These are phyloP conservation scores for Ambrosiella cleistominuta DNA, from an alignment of 2,329 filamentous ascomycete genomes.

Conservation along the genomic window DNA sequence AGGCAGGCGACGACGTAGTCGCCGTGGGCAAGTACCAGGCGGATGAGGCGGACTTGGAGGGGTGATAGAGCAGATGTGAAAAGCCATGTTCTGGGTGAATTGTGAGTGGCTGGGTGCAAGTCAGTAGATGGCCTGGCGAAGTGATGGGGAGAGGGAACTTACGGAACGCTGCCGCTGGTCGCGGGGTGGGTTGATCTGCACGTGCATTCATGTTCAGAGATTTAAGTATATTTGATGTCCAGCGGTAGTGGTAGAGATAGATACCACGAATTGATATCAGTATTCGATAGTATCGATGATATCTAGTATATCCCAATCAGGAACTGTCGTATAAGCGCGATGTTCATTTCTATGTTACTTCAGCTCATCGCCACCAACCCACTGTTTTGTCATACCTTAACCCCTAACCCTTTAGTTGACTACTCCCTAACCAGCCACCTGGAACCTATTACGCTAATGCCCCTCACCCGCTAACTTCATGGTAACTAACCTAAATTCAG, in stretches of 20 bases:
- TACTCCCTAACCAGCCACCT: background rate
- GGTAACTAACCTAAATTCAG: background rate
- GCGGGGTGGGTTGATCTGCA: background rate
- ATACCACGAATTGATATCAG: too few species aligned
- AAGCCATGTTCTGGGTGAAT: conserved; percentile 78
- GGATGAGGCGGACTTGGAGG: conserved; percentile 64
- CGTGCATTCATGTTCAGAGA: background rate
- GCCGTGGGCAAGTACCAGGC: conserved; percentile 71
- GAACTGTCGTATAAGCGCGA: too few species aligned
- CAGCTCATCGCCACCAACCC: too few species aligned
- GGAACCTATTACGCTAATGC: background rate
- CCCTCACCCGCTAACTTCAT: background rate
- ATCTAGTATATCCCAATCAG: background rate
- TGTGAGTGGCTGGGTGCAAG: conserved; percentile 38
- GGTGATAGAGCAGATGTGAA: conserved; percentile 75
- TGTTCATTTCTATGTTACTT: too few species aligned
- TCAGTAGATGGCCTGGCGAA: background rate
- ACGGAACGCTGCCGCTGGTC: conserved; percentile 8
- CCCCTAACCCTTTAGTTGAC: background rate
- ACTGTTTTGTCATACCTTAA: background rate
- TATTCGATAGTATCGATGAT: background rate
- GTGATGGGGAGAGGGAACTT: background rate
- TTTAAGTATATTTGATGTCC: background rate
- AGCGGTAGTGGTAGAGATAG: too few species aligned
- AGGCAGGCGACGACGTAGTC: conserved; percentile 80